Conservation (phyloP, 768 basidiomycete species). For the Tulasnella sp. region DNA sequence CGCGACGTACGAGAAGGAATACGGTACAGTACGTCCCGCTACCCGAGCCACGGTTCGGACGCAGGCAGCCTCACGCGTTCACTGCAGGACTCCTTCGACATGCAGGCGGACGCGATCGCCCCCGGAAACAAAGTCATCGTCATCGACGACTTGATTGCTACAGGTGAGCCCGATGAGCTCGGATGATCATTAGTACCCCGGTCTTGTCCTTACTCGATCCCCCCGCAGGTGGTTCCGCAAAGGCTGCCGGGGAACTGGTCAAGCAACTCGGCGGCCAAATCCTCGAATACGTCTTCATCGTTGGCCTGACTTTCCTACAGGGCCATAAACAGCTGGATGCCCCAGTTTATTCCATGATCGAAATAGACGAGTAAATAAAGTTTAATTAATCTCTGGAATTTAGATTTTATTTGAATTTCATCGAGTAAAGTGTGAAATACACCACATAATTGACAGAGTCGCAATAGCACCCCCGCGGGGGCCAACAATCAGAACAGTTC, state of each 20-base stretch:
- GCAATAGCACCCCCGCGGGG: neutral
- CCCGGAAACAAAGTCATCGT: constrained; percentile 81
- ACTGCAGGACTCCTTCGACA: constrained; percentile 87
- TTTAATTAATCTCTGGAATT: neutral
- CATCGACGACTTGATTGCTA: constrained; percentile 94
- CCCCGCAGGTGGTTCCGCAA: constrained; percentile 79
- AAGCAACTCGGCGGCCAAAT: constrained; percentile 76
- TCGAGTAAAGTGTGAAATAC: neutral
- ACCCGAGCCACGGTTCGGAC: neutral
- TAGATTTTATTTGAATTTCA: constrained; percentile 5
- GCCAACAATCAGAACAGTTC: neutral
- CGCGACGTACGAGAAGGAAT: constrained; percentile 86
- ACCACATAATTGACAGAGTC: neutral
- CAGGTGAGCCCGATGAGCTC: constrained; percentile 52
- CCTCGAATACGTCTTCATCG: constrained; percentile 91
- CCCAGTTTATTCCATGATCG: constrained; percentile 82
- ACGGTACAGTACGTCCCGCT: constrained; percentile 58
- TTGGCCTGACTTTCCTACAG: constrained; percentile 73
- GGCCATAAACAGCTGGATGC: constrained; percentile 76
- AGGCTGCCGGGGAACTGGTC: constrained; percentile 87
- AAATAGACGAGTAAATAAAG: constrained; percentile 41
- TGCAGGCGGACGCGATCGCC: constrained; percentile 82
- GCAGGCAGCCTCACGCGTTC: neutral
- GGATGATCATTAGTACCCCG: neutral
- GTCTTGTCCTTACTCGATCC: constrained; percentile 13